Evolutionary conservation across 2,329 filamentous ascomycete species (phyloP), one percentile per base, ranked within the genome.

Genomic region (Fusarium nematophilum): DNA sequence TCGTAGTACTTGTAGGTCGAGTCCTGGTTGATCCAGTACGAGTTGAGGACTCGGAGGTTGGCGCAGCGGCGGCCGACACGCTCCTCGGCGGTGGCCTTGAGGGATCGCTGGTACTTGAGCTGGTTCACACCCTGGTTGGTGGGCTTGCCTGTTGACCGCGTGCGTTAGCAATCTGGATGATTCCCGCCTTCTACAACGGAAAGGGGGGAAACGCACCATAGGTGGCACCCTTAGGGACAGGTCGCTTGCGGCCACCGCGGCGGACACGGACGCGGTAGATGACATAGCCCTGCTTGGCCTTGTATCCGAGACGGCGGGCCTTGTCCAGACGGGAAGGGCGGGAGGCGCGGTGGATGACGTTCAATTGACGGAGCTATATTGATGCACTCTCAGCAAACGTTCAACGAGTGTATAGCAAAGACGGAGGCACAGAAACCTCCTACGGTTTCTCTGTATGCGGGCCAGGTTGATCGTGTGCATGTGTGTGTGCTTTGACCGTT

Each of bases 1-100:
- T 99, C 95, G 87, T 88, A 99, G 91, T 99, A 99, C 89, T 99
- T 99, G 92, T 98, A 99, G 83, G 95, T 99, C 62, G 93, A 97
- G 87, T 99, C 95, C 88, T 98, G 93, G 91, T 99, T 99, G 87
- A 99, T 92, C 96, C 96, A 99, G 93, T 99, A 99, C 67, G 94
- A 98, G 91, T 99, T 99, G 78, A 99, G 91, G 78, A 99, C 95
- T 79, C 95, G 93, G 81, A 99, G 84, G 86, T 99, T 99, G 84
- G 93, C 93, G 86, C 93, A 97, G 81, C 94, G 93, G 82, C 93
- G 93, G 78, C 96, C 95, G 79, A 99, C 94, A 91, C 95, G 95
- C 90, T 99, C 95, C 88, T 99, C 96, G 75, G 96, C 96, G 75
- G 95, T 99, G 75, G 94, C 87, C 82, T 90, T 91, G 80, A 98